Conservation (phyloP, 495 filamentous ascomycete species). For the Penicilliopsis zonata region DNA sequence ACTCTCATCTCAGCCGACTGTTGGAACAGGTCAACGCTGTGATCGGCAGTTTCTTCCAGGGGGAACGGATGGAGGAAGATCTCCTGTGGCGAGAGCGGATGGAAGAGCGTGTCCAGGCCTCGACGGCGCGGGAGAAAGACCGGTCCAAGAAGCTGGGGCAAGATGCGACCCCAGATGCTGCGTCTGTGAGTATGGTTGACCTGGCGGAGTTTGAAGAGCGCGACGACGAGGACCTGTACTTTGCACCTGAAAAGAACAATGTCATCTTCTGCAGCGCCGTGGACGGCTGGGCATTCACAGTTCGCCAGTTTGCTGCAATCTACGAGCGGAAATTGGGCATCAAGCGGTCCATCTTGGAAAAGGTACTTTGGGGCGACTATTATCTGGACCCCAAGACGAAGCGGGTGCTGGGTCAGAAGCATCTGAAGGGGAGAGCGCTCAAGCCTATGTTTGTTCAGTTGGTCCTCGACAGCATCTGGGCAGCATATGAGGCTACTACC, state of each 20-base stretch:
- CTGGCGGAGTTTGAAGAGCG: slow-evolving; percentile 74
- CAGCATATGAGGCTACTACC: slow-evolving; percentile 84
- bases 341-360: slow-evolving; percentile 81
- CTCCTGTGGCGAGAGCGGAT: slow-evolving; percentile 90
- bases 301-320: slow-evolving; percentile 82
- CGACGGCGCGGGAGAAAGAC: slow-evolving; percentile 28
- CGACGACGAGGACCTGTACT: slow-evolving; percentile 96
- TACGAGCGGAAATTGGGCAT: slow-evolving; percentile 98
- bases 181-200: no score
- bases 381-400: slow-evolving; percentile 97
- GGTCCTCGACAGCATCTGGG: slow-evolving; percentile 94
- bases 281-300: slow-evolving; percentile 96
- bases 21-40: slow-evolving; percentile 96
- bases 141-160: slow-evolving; percentile 26
- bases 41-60: slow-evolving; percentile 94
- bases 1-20: slow-evolving; percentile 77
- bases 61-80: slow-evolving; percentile 98
- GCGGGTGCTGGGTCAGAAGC: slow-evolving; percentile 78
- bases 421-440: slow-evolving; percentile 78
- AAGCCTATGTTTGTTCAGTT: slow-evolving; percentile 98
- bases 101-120: slow-evolving; percentile 63
- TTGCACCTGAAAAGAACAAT: slow-evolving; percentile 95
- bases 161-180: slow-evolving; percentile 32
- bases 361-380: slow-evolving; percentile 93
- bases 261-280: slow-evolving; percentile 97